Evolutionary conservation across 116 monocot species (phyloP).

Genomic region (Iris pallida): DNA sequence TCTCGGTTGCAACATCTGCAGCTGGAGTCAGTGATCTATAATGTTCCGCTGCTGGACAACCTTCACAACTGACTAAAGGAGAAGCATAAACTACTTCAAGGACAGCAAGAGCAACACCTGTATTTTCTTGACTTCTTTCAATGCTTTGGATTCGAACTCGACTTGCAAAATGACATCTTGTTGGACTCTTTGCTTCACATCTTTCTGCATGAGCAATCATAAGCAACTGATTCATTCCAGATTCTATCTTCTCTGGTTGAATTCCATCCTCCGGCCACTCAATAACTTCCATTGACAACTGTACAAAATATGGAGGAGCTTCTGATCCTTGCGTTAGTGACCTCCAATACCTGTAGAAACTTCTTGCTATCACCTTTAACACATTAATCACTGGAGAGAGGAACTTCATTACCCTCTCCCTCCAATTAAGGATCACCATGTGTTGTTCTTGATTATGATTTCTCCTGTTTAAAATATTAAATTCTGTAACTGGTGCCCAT

Average conservation of each 20-base stretch:
- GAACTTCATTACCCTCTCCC: conserved; percentile 26
- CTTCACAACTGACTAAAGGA: conserved; percentile 45
- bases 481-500: conserved; percentile 73
- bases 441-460: conserved; percentile 25
- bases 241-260: conserved; percentile 89
- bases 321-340: conserved; percentile 88
- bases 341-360: conserved; percentile 76
- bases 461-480: conserved; percentile 38
- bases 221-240: conserved; percentile 74
- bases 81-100: conserved; percentile 94
- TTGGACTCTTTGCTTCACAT: conserved; percentile 37
- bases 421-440: conserved; percentile 20
- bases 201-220: conserved; percentile 50
- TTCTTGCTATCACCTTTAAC: conserved; percentile 40
- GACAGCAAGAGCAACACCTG: conserved; percentile 70
- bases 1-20: conserved; percentile 80
- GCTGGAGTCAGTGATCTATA: conserved; percentile 80
- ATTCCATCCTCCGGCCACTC: conserved; percentile 96
- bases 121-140: conserved; percentile 66
- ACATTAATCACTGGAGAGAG: conserved; percentile 42
- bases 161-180: conserved; percentile 51
- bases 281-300: conserved; percentile 78
- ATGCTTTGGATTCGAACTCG: conserved; percentile 88
- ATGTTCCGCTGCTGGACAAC: conserved; percentile 45
- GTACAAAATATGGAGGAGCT: conserved; percentile 91